A percentile compares a stretch with the other conserved stretches of the same genome.
phyloP scores from a whole-genome alignment of 805 yeast genomes.

The Helenozyma rhizophorensis region DNA sequence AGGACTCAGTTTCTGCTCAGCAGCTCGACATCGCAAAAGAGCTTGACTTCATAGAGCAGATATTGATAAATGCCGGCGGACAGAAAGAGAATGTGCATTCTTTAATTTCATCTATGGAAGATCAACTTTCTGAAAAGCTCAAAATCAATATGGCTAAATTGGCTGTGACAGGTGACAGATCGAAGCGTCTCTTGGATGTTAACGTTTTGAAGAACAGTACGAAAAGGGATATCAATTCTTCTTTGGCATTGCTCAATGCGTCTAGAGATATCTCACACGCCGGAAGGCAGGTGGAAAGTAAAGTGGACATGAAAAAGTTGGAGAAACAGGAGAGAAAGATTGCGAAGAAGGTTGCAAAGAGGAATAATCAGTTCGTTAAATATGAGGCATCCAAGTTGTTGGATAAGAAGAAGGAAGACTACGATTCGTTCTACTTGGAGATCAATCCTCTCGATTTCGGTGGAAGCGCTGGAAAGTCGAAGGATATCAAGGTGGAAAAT shows the following conservation, averaged over 20 bases:
- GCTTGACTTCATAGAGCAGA: slow-evolving; percentile 57
- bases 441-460: slow-evolving; percentile 94
- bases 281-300: slow-evolving; percentile 86
- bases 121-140: slow-evolving; percentile 48
- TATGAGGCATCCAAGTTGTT: slow-evolving; percentile 93
- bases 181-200: slow-evolving; percentile 79
- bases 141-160: slow-evolving; percentile 67
- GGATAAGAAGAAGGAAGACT: slow-evolving; percentile 61
- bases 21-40: slow-evolving; percentile 65
- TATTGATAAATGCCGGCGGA: slow-evolving; percentile 84
- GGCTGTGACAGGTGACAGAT: slow-evolving; percentile 79
- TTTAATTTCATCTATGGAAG: slow-evolving; percentile 44
- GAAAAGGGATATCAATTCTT: slow-evolving; percentile 70
- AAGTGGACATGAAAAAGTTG: slow-evolving; percentile 93
- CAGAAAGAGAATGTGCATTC: slow-evolving; percentile 47
- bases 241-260: slow-evolving; percentile 73
- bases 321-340: slow-evolving; percentile 97
- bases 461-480: slow-evolving; percentile 83
- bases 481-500: slow-evolving; percentile 89
- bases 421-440: slow-evolving; percentile 91
- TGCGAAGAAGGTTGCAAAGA: slow-evolving; percentile 94
- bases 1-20: slow-evolving; percentile 77
- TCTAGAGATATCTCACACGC: slow-evolving; percentile 84
- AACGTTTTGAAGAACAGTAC: slow-evolving; percentile 58
- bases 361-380: slow-evolving; percentile 74